Percentiles rank a stretch among this genome's conserved stretches.
Evolutionary conservation across 177 flowering plant genomes (phyloP).

Genomic region (Vitis hybrid): DNA sequence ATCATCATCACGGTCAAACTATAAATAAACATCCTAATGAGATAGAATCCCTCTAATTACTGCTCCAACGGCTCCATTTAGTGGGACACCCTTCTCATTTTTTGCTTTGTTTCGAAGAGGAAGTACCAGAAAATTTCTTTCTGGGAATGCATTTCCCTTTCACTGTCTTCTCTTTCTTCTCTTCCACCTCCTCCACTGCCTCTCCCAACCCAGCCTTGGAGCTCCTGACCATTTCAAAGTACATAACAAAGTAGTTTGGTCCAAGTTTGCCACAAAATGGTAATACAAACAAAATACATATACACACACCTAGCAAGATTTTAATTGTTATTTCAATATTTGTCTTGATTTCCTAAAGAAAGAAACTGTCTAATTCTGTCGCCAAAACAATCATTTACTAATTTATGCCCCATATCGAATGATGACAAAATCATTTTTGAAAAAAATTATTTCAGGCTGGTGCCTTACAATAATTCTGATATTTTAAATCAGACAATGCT

Average conservation of each 20-base stretch:
- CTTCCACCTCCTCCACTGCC: conserved; percentile 20
- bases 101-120: conserved; percentile 24
- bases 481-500: too few species aligned
- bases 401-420: too few species aligned
- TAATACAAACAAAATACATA: background rate
- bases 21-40: background rate
- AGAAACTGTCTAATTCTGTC: too few species aligned
- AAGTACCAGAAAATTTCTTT: conserved; percentile 27
- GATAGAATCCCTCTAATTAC: background rate
- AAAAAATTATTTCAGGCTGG: too few species aligned
- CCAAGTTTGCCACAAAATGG: background rate
- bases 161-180: conserved; percentile 18
- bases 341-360: too few species aligned
- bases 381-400: too few species aligned
- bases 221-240: conserved; percentile 31
- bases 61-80: background rate
- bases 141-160: conserved; percentile 65
- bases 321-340: too few species aligned
- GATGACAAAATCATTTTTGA: too few species aligned
- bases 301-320: background rate
- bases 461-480: too few species aligned
- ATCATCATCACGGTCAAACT: background rate
- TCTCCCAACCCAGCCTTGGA: conserved; percentile 28
- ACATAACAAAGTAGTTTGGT: background rate
- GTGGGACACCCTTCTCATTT: conserved; percentile 18